Conservation (phyloP, 1,284 basidiomycete species). For the Rhodotorula sp. region DNA sequence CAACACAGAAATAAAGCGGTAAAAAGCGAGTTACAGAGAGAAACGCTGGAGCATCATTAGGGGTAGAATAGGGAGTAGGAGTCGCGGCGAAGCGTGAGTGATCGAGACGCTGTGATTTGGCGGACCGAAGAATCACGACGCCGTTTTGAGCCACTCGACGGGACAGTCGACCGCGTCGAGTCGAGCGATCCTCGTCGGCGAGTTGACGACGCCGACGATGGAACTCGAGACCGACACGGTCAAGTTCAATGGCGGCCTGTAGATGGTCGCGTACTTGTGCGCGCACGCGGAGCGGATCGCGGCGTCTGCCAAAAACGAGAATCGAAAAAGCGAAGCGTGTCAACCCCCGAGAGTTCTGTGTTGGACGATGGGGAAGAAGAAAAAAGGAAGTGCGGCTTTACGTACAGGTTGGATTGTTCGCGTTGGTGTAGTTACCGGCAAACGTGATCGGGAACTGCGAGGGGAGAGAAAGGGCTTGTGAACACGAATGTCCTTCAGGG, state of each 20-base stretch:
- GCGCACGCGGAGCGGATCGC: conserved; percentile 16
- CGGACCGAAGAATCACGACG: background rate
- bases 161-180: conserved; percentile 20
- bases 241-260: conserved; percentile 25
- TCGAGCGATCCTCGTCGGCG: background rate
- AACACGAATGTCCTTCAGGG: background rate
- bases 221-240: conserved; percentile 17
- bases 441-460: conserved; percentile 23
- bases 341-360: background rate
- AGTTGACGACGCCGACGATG: conserved; percentile 20
- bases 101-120: too few relatives aligned
- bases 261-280: conserved; percentile 23
- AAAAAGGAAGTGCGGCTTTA: background rate
- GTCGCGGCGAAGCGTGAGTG: too few relatives aligned
- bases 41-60: too few relatives aligned
- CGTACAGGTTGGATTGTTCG: conserved; percentile 15
- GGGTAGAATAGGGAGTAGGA: too few relatives aligned
- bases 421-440: conserved; percentile 20
- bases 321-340: background rate
- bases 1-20: too few relatives aligned
- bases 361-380: background rate
- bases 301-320: background rate
- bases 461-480: fast-evolving
- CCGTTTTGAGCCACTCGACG: conserved; percentile 20
- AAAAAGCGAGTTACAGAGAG: too few relatives aligned